Evolutionary conservation across 495 filamentous ascomycete species (phyloP).

Genomic region (Achaetomiella virescens): DNA sequence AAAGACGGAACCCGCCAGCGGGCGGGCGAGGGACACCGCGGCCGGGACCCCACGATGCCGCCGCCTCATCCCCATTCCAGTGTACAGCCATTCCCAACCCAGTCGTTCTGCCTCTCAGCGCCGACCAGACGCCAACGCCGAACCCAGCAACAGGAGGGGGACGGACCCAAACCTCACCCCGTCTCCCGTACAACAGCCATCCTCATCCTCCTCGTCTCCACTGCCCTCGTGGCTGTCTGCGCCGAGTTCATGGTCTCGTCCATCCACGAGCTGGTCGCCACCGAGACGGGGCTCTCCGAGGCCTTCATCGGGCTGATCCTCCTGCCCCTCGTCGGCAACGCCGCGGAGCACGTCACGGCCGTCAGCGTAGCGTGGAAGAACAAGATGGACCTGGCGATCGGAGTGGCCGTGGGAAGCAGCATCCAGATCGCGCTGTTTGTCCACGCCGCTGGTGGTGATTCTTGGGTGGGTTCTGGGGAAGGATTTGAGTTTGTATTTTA

Average conservation of each 20-base stretch:
- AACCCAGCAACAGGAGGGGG: background rate
- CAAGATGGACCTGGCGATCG: conserved; percentile 93
- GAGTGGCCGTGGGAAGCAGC: conserved; percentile 78
- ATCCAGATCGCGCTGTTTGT: conserved; percentile 90
- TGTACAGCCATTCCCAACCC: background rate
- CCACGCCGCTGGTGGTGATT: conserved; percentile 79
- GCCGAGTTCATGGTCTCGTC: conserved; percentile 82
- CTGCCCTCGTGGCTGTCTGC: conserved; percentile 74
- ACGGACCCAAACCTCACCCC: background rate
- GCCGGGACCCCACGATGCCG: background rate
- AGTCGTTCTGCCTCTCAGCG: background rate
- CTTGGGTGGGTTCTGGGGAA: conserved; percentile 81
- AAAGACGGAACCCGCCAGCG: background rate
- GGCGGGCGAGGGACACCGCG: background rate
- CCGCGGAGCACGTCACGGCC: conserved; percentile 86
- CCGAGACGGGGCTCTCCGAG: conserved; percentile 55
- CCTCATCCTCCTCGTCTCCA: conserved; percentile 56
- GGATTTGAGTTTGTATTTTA: conserved; percentile 86
- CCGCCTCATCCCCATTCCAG: background rate
- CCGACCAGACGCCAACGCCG: conserved; percentile 15
- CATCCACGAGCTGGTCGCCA: conserved; percentile 63
- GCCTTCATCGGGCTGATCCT: conserved; percentile 87
- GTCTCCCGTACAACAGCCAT: background rate
- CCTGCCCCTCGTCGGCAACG: conserved; percentile 85
- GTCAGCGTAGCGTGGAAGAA: conserved; percentile 86